Percentiles rank a stretch among this genome's conserved stretches.
phyloP scores from a whole-genome alignment of 805 yeast species.

The Kuraishia piskuri region DNA sequence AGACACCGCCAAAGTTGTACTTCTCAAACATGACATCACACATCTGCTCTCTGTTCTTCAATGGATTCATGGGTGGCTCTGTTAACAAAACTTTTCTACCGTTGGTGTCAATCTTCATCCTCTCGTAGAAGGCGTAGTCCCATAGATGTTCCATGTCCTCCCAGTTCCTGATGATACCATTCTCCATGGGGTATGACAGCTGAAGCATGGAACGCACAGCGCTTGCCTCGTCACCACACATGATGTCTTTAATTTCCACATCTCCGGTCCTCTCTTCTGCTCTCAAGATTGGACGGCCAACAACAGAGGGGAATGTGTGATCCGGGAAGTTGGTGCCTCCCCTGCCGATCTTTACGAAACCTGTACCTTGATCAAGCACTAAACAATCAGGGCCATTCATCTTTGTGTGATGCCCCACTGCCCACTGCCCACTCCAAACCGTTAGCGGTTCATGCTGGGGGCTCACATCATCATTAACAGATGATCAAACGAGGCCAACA shows the following conservation, averaged over 20 bases:
- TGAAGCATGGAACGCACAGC: conserved; percentile 85
- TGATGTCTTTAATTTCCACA: conserved; percentile 83
- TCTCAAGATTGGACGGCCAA: conserved; percentile 92
- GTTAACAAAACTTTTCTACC: conserved; percentile 83
- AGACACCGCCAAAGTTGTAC: conserved; percentile 85
- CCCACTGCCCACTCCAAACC: not conserved
- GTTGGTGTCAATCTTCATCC: conserved; percentile 66
- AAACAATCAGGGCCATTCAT: conserved; percentile 3
- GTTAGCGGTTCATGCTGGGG: not conserved
- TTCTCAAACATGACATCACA: conserved; percentile 89
- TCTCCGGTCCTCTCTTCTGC: conserved; percentile 86
- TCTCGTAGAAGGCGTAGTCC: conserved; percentile 94
- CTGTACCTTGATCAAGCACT: conserved; percentile 99
- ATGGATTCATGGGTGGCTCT: conserved; percentile 97
- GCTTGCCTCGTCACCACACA: conserved; percentile 96
- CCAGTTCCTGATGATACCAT: conserved; percentile 96
- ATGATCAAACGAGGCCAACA: not conserved
- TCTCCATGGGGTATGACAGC: conserved; percentile 97
- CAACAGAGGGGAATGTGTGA: conserved; percentile 92
- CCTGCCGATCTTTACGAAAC: conserved; percentile 94
- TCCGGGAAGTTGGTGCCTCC: conserved; percentile 98
- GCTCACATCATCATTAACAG: not conserved
- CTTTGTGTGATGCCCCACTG: not conserved
- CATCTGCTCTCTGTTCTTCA: conserved; percentile 85
- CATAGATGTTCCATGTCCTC: conserved; percentile 97